Evolutionary conservation across 352 stramenopile species (phyloP), one percentile per base, ranked within the genome.

Genomic region (Halophytophthora batemanensis): DNA sequence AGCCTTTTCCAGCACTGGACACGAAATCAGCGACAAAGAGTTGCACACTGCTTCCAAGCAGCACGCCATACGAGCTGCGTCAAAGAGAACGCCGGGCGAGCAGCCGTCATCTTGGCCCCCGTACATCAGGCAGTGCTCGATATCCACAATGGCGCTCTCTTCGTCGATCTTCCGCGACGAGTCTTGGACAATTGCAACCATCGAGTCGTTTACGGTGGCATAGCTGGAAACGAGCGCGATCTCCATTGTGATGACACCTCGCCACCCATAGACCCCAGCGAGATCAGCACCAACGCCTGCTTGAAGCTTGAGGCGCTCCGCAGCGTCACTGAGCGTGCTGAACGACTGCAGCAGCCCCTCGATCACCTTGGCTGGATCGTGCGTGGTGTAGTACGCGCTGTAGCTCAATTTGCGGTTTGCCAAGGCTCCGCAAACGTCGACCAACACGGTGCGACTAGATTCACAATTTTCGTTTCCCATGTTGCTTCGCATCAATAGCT

Each of bases 21-120:
- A 80, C 8, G 73, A 82, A 55, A 80, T 70, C 28, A 90, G 34
- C 2, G 71, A 82, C 12, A 88, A 43, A 15, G 73, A 64, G 45
- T 75, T 74, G 53, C 71, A 83, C 1, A 85, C 49, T 6, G 71
- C 68, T 58, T 82, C 67, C 50, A 90, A 61, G 36, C 77, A 86
- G 31, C 35, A 40, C 18, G 66, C 23, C 23, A 69, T 31, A 15
- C 55, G 60, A 29, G 56, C 18, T 18, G 11, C 19, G 50, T 84
- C 64, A 31, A 85, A 87, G 7, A 82, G 23, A 41, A 62, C 45
- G 1, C 56, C 61, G 42, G 12, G 40, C 17, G 34, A 6, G 8
- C 47, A 31, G 43, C 34, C 22, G 14, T 31, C 10, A 29, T 45
- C 25, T 31, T 8, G 18, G 5, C 50, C 19, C 64, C 69, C 80